Evolutionary conservation across 805 yeast species (phyloP), one percentile per base, ranked within the genome.

Genomic region (Pichia membranifaciens): DNA sequence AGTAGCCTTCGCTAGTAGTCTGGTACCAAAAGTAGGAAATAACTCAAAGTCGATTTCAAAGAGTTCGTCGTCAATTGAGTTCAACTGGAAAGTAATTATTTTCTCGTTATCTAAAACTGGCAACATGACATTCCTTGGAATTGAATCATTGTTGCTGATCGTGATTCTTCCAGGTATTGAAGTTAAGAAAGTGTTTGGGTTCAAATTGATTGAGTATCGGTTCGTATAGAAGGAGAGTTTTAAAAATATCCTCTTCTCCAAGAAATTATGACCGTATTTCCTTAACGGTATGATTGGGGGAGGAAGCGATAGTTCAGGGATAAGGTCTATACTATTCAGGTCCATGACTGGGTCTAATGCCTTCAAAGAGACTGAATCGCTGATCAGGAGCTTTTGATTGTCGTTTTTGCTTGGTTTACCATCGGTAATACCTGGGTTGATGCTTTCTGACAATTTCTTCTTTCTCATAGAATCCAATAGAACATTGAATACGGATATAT

Each of bases 221-320:
- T 69, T 71, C 32, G 71, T 67, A 38, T 81, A 79, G 57, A 89
- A 82, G 2, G 78, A 74, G 38, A 93, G 68, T 60, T 90, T 96
- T 28, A 93, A 74, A 52, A 89, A 80, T 4, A 87, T 87, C 63
- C 87, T 88, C 61, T 86, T 87, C 60, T 93, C 98, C 58, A 93
- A 68, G 69, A 89, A 93, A 63, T 88, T 93, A 66, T 93, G 99
- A 15, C 99, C 99, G 61, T 93, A 93, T 57, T 95, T 79, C 58
- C 96, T 75, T 45, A 93, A 69, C 0, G 99, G 99, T 43, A 93
- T 80, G 45, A 93, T 87, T 3, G 99, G 99, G 1, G 99, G 99
- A 0, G 99, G 99, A 49, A 93, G 72, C 20, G 89, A 79, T 42
- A 93, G 74, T 57, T 88, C 96, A 0, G 99, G 98, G 45, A 93